These are phyloP conservation scores for Hymenotorrendiella dingleyae DNA, from an alignment of 2,329 filamentous ascomycete species.

Conservation along the genomic window DNA sequence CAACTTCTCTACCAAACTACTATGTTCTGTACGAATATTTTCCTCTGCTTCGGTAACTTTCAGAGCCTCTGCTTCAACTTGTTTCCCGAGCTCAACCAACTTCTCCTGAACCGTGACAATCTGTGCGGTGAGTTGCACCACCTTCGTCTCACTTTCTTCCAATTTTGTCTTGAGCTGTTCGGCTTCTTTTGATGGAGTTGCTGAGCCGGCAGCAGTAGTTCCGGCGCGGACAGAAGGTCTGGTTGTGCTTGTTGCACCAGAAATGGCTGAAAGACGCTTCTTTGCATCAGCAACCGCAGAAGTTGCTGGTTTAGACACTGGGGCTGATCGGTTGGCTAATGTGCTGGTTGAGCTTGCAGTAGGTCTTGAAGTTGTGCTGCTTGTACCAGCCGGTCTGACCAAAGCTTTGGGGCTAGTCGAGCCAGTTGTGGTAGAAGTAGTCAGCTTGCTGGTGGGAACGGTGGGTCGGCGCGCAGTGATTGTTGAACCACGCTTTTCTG, in stretches of 20 bases:
- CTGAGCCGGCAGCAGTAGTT: slow-evolving; percentile 9
- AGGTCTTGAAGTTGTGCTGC: slow-evolving; percentile 28
- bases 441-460: too few species aligned
- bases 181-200: slow-evolving; percentile 44
- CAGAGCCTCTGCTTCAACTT: slow-evolving; percentile 39
- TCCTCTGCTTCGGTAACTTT: slow-evolving; percentile 36
- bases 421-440: slow-evolving; percentile 21
- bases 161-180: slow-evolving; percentile 57
- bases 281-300: slow-evolving; percentile 42
- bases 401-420: slow-evolving; percentile 32
- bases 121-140: slow-evolving; percentile 50
- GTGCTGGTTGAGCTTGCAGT: slow-evolving; percentile 30
- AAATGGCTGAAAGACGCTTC: slow-evolving; percentile 51
- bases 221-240: slow-evolving; percentile 39
- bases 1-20: slow-evolving; percentile 40
- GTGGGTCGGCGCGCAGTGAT: slow-evolving; percentile 30
- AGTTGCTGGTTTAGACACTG: slow-evolving; percentile 32
- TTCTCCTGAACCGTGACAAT: slow-evolving; percentile 50
- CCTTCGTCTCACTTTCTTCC: slow-evolving; percentile 50
- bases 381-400: slow-evolving; percentile 34
- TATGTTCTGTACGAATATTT: slow-evolving; percentile 37
- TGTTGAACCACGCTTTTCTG: slow-evolving; percentile 25
- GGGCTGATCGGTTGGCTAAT: slow-evolving; percentile 26
- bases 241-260: slow-evolving; percentile 31
- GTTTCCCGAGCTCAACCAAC: slow-evolving; percentile 47